Evolutionary conservation across 257 asterid species (phyloP).

Genomic region (Cordia subcordata): DNA sequence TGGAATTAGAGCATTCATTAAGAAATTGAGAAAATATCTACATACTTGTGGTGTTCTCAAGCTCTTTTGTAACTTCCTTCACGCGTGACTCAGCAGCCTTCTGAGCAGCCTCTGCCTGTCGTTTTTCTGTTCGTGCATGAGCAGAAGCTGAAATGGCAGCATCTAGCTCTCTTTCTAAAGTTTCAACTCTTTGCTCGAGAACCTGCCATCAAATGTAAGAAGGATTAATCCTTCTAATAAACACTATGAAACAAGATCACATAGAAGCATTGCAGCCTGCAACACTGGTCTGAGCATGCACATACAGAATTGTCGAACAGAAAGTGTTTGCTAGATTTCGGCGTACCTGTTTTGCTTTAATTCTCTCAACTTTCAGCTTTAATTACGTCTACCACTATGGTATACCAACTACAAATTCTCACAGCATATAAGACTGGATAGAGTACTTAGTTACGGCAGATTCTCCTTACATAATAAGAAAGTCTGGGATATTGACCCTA

Average conservation of each 20-base stretch:
- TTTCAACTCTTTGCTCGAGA: conserved; percentile 93
- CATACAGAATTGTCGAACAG: no score
- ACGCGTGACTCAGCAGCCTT: conserved; percentile 86
- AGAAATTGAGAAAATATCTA: conserved; percentile 8
- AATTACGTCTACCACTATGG: no score
- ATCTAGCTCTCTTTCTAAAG: conserved; percentile 87
- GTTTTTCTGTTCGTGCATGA: conserved; percentile 82
- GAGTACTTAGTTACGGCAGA: no score
- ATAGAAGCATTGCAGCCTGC: no score
- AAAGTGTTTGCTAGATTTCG: no score
- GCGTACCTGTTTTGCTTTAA: no score
- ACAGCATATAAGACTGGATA: no score
- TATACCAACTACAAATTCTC: no score
- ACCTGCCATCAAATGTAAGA: conserved; percentile 42
- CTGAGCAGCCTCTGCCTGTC: conserved; percentile 89
- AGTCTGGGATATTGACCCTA: no score
- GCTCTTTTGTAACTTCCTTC: conserved; percentile 71
- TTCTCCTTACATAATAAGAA: no score
- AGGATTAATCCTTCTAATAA: background rate
- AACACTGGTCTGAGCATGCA: no score
- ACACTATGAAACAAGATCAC: background rate
- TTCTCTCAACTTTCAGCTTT: no score
- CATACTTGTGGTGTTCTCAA: conserved; percentile 93
- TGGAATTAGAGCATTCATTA: background rate
- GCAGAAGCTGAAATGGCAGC: conserved; percentile 97